A percentile compares a stretch with the other conserved stretches of the same genome.
Conservation (phyloP, 495 filamentous ascomycete species). For the Cladorrhinum samala region DNA sequence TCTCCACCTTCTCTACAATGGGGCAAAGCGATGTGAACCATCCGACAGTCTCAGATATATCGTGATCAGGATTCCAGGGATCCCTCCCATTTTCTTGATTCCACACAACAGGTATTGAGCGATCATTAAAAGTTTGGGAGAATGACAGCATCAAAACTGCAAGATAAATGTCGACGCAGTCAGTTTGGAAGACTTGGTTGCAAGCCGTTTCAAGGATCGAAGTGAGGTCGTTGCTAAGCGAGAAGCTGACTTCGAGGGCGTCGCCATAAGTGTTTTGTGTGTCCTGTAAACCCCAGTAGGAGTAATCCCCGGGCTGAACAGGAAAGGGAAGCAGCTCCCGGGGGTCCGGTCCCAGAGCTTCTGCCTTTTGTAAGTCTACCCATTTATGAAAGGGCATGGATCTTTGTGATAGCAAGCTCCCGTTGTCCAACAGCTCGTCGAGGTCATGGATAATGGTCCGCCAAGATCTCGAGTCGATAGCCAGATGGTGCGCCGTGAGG, state of each 20-base stretch:
- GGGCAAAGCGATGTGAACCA: constrained; percentile 46
- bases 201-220: constrained; percentile 36
- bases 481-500: constrained; percentile 60
- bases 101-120: constrained; percentile 49
- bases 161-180: constrained; percentile 44
- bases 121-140: constrained; percentile 45
- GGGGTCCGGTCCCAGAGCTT: constrained; percentile 22
- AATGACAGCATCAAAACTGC: constrained; percentile 46
- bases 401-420: constrained; percentile 31
- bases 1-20: constrained; percentile 26
- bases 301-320: constrained; percentile 31
- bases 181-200: constrained; percentile 40
- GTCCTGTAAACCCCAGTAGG: constrained; percentile 44
- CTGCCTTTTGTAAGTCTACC: constrained; percentile 41
- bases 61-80: constrained; percentile 26
- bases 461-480: constrained; percentile 68
- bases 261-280: constrained; percentile 41
- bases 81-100: constrained; percentile 44
- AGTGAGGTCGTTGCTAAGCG: constrained; percentile 38
- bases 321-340: constrained; percentile 23
- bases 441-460: constrained; percentile 60
- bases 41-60: constrained; percentile 43
- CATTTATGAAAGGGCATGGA: constrained; percentile 60
- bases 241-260: constrained; percentile 34
- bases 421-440: constrained; percentile 53